phyloP scores from a whole-genome alignment of 2,329 filamentous ascomycete species.

The Fusarium floridanum region DNA sequence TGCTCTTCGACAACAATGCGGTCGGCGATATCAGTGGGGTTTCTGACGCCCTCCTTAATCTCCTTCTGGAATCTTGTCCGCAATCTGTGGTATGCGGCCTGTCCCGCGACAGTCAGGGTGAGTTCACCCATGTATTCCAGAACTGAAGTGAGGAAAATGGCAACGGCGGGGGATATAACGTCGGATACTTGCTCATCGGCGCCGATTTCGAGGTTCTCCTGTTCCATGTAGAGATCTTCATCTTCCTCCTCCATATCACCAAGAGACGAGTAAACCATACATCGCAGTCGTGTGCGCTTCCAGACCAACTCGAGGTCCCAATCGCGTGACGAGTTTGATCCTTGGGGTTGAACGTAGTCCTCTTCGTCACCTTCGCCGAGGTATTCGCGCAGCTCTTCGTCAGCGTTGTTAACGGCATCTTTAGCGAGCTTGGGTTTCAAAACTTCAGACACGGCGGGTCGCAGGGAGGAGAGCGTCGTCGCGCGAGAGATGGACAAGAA shows the following conservation, averaged over 20 bases:
- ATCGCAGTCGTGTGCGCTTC: constrained; percentile 91
- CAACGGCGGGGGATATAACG: constrained; percentile 87
- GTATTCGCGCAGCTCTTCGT: constrained; percentile 90
- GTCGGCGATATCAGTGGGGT: constrained; percentile 66
- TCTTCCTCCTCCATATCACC: constrained; percentile 99
- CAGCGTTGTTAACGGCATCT: constrained; percentile 84
- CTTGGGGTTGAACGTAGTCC: constrained; percentile 70
- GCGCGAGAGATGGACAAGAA: constrained; percentile 86
- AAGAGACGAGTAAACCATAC: constrained; percentile 98
- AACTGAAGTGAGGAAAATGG: constrained; percentile 96
- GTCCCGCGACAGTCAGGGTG: constrained; percentile 86
- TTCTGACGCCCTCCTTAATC: constrained; percentile 64
- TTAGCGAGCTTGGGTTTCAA: constrained; percentile 90
- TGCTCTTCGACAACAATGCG: constrained; percentile 87
- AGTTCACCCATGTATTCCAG: constrained; percentile 95
- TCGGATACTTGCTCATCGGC: constrained; percentile 71
- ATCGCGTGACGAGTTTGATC: constrained; percentile 63
- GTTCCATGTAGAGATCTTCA: constrained; percentile 88
- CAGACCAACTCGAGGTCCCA: constrained; percentile 95
- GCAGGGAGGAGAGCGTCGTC: constrained; percentile 79
- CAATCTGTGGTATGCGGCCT: constrained; percentile 81
- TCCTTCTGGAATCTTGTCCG: constrained; percentile 70
- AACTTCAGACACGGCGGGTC: constrained; percentile 86
- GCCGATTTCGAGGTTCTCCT: constrained; percentile 77
- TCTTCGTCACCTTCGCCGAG: constrained; percentile 84